Conservation (phyloP, 2,329 filamentous ascomycete genomes). For the Alternaria gansuensis region DNA sequence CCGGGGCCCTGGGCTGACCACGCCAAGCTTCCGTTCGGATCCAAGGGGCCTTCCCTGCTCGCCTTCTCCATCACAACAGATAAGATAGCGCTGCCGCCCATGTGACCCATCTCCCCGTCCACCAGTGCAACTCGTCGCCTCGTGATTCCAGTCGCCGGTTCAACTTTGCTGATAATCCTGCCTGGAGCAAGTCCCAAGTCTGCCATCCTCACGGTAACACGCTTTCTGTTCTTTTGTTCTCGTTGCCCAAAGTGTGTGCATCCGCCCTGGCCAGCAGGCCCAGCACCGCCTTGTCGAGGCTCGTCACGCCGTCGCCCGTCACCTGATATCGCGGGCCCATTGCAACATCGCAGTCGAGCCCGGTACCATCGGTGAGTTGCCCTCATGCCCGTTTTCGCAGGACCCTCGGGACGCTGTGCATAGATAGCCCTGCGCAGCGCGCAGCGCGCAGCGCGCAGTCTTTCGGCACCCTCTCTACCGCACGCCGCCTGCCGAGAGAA, state of each 20-base stretch:
- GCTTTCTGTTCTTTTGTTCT: slow-evolving; percentile 7
- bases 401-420: not conserved
- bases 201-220: slow-evolving; percentile 10
- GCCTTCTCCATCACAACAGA: slow-evolving; percentile 6
- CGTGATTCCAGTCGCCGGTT: slow-evolving; percentile 21
- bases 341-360: slow-evolving; percentile 11
- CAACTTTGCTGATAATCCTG: slow-evolving; percentile 11
- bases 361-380: slow-evolving; percentile 15
- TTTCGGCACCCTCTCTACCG: not conserved
- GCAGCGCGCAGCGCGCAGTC: not conserved
- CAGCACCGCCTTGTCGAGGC: not conserved
- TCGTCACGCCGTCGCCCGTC: slow-evolving; percentile 5
- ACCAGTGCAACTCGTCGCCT: slow-evolving; percentile 12
- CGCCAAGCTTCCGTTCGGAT: slow-evolving; percentile 15
- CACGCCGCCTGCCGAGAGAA: slow-evolving; percentile 19
- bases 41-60: slow-evolving; percentile 10
- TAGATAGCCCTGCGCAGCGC: not conserved
- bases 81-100: slow-evolving; percentile 16
- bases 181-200: not conserved
- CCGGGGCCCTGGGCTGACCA: not conserved
- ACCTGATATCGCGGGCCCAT: slow-evolving; percentile 16
- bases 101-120: slow-evolving; percentile 18
- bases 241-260: slow-evolving; percentile 6
- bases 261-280: not conserved
- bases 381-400: slow-evolving; percentile 6